phyloP scores from a whole-genome alignment of 495 filamentous ascomycete species.

The Aspergillus sparsus region DNA sequence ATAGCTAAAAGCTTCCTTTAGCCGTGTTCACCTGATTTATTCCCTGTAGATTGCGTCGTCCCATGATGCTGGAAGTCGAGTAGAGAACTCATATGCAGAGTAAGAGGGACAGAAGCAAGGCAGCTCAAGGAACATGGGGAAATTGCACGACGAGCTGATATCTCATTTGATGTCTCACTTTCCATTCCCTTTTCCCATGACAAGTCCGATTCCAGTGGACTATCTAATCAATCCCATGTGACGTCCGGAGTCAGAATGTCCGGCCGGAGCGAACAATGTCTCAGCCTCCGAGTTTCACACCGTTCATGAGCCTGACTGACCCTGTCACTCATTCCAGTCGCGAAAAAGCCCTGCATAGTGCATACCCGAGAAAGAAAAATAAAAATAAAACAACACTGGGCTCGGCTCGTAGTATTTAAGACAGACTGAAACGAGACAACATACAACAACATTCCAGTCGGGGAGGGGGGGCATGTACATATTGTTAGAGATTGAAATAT shows the following conservation, averaged over 20 bases:
- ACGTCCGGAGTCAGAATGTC: background rate
- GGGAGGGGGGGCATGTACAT: no score
- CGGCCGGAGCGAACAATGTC: background rate
- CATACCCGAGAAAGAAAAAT: no score
- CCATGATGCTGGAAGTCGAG: background rate
- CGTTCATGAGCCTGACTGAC: no score
- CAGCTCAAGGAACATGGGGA: background rate
- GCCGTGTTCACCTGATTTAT: background rate
- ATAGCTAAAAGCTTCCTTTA: constrained; percentile 15
- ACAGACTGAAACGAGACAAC: no score
- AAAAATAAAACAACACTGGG: no score
- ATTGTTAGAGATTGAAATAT: no score
- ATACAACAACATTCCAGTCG: no score
- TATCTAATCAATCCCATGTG: background rate
- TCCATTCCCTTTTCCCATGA: background rate
- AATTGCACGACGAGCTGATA: background rate
- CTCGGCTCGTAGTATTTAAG: no score
- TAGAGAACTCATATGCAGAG: constrained; percentile 8
- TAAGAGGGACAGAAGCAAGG: background rate
- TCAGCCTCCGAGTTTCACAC: background rate
- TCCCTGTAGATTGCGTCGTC: constrained; percentile 1
- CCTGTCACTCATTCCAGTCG: no score
- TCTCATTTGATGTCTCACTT: constrained; percentile 10
- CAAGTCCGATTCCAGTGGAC: background rate
- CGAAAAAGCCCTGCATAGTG: no score